A percentile compares a stretch with the other conserved stretches of the same genome.
Conservation (phyloP, 306 rosid genomes). For the Castanea crenata region DNA sequence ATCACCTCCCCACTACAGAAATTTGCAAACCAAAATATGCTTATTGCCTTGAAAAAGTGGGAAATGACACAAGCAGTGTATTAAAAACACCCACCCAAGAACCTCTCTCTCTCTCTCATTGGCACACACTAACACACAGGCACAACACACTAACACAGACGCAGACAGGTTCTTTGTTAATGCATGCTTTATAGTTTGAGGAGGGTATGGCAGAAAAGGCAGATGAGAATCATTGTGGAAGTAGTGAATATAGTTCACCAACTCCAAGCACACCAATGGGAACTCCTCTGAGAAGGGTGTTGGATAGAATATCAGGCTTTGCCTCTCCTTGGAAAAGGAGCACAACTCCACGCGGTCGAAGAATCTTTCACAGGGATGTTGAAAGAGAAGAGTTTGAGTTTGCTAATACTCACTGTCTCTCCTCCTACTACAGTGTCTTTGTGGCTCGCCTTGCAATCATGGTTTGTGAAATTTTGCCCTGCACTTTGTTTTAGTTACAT, state of each 20-base stretch:
- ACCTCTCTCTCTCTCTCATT: slow-evolving; percentile 23
- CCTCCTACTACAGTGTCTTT: slow-evolving; percentile 95
- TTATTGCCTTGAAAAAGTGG: slow-evolving; percentile 50
- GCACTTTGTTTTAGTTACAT: background rate
- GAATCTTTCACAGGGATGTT: slow-evolving; percentile 80
- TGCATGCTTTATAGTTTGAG: slow-evolving; percentile 24
- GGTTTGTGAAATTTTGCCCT: slow-evolving; percentile 46
- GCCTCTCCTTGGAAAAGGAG: slow-evolving; percentile 44
- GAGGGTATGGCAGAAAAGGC: slow-evolving; percentile 30
- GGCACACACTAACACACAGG: slow-evolving; percentile 21
- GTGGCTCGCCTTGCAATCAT: slow-evolving; percentile 95
- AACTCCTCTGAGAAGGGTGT: slow-evolving; percentile 40
- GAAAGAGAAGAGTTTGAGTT: slow-evolving; percentile 84
- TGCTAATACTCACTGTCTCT: slow-evolving; percentile 64
- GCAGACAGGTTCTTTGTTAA: slow-evolving; percentile 16
- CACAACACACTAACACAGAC: slow-evolving; percentile 19
- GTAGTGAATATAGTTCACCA: slow-evolving; percentile 37
- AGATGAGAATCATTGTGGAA: slow-evolving; percentile 36
- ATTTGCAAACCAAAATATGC: slow-evolving; percentile 2
- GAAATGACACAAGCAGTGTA: slow-evolving; percentile 51
- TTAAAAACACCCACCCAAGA: slow-evolving; percentile 30
- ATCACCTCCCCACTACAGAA: slow-evolving; percentile 38
- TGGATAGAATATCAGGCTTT: slow-evolving; percentile 48
- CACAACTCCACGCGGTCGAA: slow-evolving; percentile 41
- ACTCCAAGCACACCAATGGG: slow-evolving; percentile 40